Evolutionary conservation across 176 grass and related monocot genomes (phyloP), one percentile per base, ranked within the genome.

Genomic region (Zea luxurians): DNA sequence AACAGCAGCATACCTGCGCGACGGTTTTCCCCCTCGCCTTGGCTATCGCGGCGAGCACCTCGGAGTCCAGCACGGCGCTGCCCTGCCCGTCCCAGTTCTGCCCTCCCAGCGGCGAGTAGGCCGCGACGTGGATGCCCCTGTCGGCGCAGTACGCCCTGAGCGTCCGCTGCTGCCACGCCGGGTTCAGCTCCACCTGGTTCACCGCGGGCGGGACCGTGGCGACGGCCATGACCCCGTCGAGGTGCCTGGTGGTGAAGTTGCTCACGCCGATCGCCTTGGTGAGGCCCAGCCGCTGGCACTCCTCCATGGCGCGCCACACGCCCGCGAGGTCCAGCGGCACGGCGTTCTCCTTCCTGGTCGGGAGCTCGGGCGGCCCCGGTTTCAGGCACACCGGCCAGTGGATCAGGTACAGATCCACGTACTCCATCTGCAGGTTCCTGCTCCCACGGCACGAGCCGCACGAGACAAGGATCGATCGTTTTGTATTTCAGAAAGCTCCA

Each of bases 161-260:
- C 42, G 75, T 93, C 35, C 78, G 70, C 86, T 93, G 91, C 40
- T 90, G 91, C 88, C 91, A 93, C 10, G 45, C 58, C 13, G 91
- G 91, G 80, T 90, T 85, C 70, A 93, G 61, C 76, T 93, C 88
- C 64, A 90, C 87, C 83, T 95, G 89, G 47, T 94, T 94, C 64
- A 94, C 86, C 27, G 92, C 77, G 37, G 92, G 92, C 0, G 50
- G 57, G 50, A 87, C 50, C 9, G 78, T 58, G 68, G 89, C 74
- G 17, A 50, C 43, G 4, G 83, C 37, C 2, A 91, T 37, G 7
- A 91, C 4, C 66, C 61, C 76, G 16, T 86, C 64, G 17, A 94
- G 57, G 42, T 91, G 87, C 4, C 4, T 74, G 34, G 86, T 84
- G 65, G 89, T 89, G 84, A 95, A 95, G 83, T 95, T 95, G 89